phyloP scores from a whole-genome alignment of 345 rosid genomes.

The Citrus reticulata region DNA sequence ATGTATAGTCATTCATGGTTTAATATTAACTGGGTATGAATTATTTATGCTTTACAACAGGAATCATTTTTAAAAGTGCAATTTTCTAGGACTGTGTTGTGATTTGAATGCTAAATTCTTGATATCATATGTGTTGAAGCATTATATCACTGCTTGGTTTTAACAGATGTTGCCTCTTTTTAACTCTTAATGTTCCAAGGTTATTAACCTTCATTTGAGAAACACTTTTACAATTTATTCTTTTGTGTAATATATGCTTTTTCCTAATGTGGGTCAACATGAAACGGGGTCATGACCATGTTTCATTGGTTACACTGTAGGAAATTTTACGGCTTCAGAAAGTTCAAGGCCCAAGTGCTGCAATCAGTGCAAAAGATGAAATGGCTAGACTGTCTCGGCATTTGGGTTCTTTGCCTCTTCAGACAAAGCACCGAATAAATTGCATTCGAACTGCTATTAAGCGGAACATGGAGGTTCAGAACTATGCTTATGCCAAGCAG shows the following conservation, averaged over 20 bases:
- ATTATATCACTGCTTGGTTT: background rate
- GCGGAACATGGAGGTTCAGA: constrained; percentile 97
- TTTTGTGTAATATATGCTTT: background rate
- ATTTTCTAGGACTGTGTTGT: background rate
- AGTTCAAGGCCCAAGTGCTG: constrained; percentile 91
- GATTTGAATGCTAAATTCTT: background rate
- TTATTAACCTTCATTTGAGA: background rate
- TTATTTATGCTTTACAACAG: background rate
- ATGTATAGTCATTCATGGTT: background rate
- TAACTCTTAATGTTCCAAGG: background rate
- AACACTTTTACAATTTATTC: background rate
- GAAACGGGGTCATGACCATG: background rate
- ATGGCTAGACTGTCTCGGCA: constrained; percentile 96
- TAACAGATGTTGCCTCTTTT: background rate
- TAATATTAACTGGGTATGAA: background rate
- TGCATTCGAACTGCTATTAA: constrained; percentile 94
- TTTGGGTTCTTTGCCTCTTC: constrained; percentile 82
- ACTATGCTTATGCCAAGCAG: constrained; percentile 84
- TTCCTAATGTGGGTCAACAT: background rate
- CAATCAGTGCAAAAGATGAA: constrained; percentile 94
- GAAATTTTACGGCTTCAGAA: constrained; percentile 84
- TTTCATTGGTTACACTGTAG: constrained; percentile 31
- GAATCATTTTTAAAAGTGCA: background rate
- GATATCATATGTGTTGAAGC: background rate
- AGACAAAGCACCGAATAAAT: constrained; percentile 91